Percentiles rank a stretch among this genome's conserved stretches.
Evolutionary conservation across 2,329 filamentous ascomycete genomes (phyloP).

Genomic region (Cryphonectria naterciae): DNA sequence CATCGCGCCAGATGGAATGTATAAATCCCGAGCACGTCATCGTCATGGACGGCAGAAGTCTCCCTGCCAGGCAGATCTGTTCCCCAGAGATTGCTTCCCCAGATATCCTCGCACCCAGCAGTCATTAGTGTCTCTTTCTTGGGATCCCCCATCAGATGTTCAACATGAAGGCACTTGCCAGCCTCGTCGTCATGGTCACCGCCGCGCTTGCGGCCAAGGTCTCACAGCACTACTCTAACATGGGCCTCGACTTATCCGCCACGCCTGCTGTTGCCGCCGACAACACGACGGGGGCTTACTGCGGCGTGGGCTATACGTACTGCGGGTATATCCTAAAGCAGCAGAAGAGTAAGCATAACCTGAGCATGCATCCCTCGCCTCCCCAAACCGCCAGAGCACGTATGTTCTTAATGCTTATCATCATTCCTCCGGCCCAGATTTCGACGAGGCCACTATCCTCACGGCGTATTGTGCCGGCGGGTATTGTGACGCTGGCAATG

Average conservation of each 20-base stretch:
- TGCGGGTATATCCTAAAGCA: constrained; percentile 29
- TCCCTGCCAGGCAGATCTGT: neutral
- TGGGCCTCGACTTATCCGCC: neutral
- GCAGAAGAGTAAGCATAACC: constrained; percentile 16
- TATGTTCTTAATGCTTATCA: neutral
- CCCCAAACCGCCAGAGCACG: no score
- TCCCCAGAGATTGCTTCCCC: neutral
- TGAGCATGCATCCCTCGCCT: neutral
- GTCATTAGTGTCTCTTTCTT: neutral
- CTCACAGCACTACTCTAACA: constrained; percentile 5
- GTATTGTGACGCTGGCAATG: constrained; percentile 19
- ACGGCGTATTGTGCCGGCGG: constrained; percentile 29
- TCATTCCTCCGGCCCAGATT: constrained; percentile 13
- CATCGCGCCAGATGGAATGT: neutral
- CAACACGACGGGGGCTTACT: constrained; percentile 16
- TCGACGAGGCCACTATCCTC: constrained; percentile 26
- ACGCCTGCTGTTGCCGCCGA: neutral
- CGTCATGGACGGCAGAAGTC: constrained; percentile 6
- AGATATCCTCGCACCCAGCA: neutral
- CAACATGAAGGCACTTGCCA: constrained; percentile 16
- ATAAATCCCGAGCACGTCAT: constrained; percentile 26
- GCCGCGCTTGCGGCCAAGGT: constrained; percentile 7
- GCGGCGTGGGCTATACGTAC: constrained; percentile 28
- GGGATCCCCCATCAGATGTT: neutral
- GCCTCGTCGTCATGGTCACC: constrained; percentile 13